A percentile compares a stretch with the other conserved stretches of the same genome.
Evolutionary conservation across 1,284 basidiomycete genomes (phyloP).

Genomic region (Pascua guehoae): DNA sequence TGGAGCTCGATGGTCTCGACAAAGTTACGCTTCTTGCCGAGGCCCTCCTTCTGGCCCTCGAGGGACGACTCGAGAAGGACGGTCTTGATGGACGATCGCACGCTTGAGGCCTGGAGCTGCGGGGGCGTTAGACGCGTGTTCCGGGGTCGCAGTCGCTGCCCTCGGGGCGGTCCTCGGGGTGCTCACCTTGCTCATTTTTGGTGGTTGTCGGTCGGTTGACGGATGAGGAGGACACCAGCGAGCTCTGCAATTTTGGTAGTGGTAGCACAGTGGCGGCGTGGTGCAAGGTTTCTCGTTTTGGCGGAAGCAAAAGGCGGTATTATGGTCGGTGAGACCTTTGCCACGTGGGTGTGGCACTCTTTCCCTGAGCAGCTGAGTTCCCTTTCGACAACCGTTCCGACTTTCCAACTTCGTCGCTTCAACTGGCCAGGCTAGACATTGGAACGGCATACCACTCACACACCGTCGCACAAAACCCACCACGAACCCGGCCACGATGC

Average conservation of each 20-base stretch:
- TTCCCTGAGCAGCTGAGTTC: not conserved
- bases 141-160: not conserved
- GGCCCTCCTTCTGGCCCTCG: slow-evolving; percentile 45
- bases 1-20: slow-evolving; percentile 89
- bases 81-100: slow-evolving; percentile 91
- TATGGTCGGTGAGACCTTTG: too few species aligned
- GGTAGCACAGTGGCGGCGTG: too few species aligned
- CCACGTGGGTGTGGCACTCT: slow-evolving; percentile 1
- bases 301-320: too few species aligned
- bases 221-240: not conserved
- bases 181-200: slow-evolving; percentile 10
- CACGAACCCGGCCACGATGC: slow-evolving; percentile 11
- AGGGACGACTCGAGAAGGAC: slow-evolving; percentile 64
- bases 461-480: not conserved
- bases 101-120: slow-evolving; percentile 93
- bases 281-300: too few species aligned
- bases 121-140: not conserved
- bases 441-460: not conserved
- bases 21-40: slow-evolving; percentile 62
- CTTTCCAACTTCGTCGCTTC: not conserved
- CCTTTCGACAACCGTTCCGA: not conserved
- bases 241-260: slow-evolving; percentile 1
- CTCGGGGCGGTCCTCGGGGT: not conserved
- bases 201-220: slow-evolving; percentile 5
- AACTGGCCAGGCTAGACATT: not conserved